These are phyloP conservation scores for Candida sp. DNA, from an alignment of 1,139 yeast genomes.

Conservation along the genomic window DNA sequence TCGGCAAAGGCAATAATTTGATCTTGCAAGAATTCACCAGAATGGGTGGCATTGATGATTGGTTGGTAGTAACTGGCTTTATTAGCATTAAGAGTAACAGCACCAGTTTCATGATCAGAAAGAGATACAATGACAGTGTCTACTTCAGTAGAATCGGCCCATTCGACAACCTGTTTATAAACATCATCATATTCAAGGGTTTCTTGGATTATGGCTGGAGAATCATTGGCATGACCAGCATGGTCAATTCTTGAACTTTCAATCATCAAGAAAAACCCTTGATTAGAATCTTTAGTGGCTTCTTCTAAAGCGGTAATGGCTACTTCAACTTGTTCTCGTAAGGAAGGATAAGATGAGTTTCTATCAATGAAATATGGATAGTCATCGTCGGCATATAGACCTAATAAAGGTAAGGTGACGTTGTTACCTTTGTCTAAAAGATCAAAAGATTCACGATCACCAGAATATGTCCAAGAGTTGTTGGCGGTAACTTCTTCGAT, in stretches of 20 bases:
- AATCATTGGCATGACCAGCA: constrained; percentile 88
- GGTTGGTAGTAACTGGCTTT: constrained; percentile 40
- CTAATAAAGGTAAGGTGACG: constrained; percentile 69
- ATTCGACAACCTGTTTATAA: constrained; percentile 63
- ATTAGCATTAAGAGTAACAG: constrained; percentile 73
- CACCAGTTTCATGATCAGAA: constrained; percentile 93
- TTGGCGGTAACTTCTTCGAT: constrained; percentile 52
- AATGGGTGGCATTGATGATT: constrained; percentile 62
- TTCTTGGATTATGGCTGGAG: constrained; percentile 58
- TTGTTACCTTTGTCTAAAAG: constrained; percentile 45
- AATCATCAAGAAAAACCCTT: constrained; percentile 78
- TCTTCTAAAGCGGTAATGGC: constrained; percentile 63
- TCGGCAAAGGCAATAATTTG: constrained; percentile 23
- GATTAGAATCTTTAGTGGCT: constrained; percentile 65
- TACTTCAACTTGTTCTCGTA: constrained; percentile 68
- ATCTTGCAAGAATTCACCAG: constrained; percentile 62
- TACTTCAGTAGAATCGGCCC: constrained; percentile 56
- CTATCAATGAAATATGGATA: constrained; percentile 83
- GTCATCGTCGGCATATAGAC: constrained; percentile 65
- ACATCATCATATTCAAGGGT: constrained; percentile 85
- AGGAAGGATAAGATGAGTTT: constrained; percentile 59
- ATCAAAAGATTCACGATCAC: constrained; percentile 56
- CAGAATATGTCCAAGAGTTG: constrained; percentile 66
- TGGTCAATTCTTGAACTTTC: constrained; percentile 93
- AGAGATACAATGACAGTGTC: constrained; percentile 78